Base-by-base conservation (phyloP, 306 rosid species). In the Oemleria cerasiformis region DNA sequence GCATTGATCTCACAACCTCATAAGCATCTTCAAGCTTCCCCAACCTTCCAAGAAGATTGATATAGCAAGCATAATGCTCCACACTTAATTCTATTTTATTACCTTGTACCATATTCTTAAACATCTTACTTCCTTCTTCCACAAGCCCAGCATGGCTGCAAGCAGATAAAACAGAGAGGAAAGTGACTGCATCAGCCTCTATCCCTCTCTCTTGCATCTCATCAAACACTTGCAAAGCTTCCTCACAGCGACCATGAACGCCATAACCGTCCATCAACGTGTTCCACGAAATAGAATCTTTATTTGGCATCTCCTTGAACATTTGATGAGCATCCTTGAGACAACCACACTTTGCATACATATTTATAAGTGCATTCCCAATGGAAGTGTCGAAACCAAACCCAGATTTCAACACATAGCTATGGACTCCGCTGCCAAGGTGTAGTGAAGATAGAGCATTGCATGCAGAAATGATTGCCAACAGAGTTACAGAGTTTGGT, bases 341-440 rank as follows among this genome's bases (percentile, higher is more conserved):
- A 75, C 74, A 78, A 53, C 96, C 88, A 67, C 88, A 87, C 74
- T 89, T 85, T 25, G 90, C 92, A 76, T 89, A 89, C 96, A 89
- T 85, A 41, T 87, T 75, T 45, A 83, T 80, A 34, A 89, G 88
- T 23, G 92, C 86, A 68, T 89, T 89, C 0, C 87, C 83, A 23
- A 85, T 79, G 70, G 47, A 82, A 82, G 73, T 74, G 71, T 66
- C 77, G 66, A 54, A 81, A 72, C 48, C 43, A 15, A 83, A 73
- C 59, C 88, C 88, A 38, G n/a, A 60, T 85, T 85, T 87, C 21
- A 83, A 49, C 75, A 80, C 71, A 72, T 73, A 75, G 66, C 88
- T 67, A 67, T 89, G 92, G 58, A 82, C 67, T 76, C 55, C 85
- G 76, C 57, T 53, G 19, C 86, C 88, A 41, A 66, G 80, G 56